Evolutionary conservation across 352 stramenopile genomes (phyloP).

Genomic region (Globisporangium abappressorium): DNA sequence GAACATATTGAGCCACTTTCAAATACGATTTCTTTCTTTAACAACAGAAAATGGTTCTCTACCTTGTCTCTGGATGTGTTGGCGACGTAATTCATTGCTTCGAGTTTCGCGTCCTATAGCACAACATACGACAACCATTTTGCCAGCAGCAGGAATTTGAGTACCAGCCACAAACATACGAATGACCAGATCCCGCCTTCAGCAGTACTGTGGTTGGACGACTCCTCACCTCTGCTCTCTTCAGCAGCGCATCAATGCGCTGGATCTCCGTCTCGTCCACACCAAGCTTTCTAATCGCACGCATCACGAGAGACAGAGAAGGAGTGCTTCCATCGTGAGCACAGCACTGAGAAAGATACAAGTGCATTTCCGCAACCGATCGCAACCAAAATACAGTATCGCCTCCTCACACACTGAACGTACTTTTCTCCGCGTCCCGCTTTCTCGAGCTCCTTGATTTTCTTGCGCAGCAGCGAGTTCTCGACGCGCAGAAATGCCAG

Average conservation of each 20-base stretch:
- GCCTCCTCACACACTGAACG: slow-evolving; percentile 16
- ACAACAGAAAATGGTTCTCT: neutral
- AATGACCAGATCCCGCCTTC: too few relatives aligned
- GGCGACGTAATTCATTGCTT: slow-evolving; percentile 67
- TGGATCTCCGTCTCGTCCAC: slow-evolving; percentile 60
- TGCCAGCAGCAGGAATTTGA: too few relatives aligned
- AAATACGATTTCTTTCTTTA: neutral
- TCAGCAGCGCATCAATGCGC: slow-evolving; percentile 70
- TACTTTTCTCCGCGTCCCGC: slow-evolving; percentile 35
- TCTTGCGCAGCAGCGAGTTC: slow-evolving; percentile 66
- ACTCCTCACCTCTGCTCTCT: slow-evolving; percentile 55
- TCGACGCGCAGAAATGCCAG: slow-evolving; percentile 51
- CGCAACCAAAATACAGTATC: too few relatives aligned
- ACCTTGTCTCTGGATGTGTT: slow-evolving; percentile 81
- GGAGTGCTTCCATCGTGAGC: neutral
- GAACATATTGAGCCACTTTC: neutral
- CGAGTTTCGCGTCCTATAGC: slow-evolving; percentile 57
- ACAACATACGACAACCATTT: neutral
- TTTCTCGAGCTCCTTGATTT: slow-evolving; percentile 65
- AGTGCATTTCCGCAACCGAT: neutral
- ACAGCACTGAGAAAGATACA: neutral
- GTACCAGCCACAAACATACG: neutral
- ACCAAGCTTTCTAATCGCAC: slow-evolving; percentile 35
- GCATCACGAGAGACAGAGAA: neutral
- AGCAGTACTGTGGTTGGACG: too few relatives aligned